Percentiles rank a stretch among this genome's conserved stretches.
These are phyloP conservation scores for Exophiala viscosa DNA, from an alignment of 2,329 filamentous ascomycete genomes.

Conservation along the genomic window DNA sequence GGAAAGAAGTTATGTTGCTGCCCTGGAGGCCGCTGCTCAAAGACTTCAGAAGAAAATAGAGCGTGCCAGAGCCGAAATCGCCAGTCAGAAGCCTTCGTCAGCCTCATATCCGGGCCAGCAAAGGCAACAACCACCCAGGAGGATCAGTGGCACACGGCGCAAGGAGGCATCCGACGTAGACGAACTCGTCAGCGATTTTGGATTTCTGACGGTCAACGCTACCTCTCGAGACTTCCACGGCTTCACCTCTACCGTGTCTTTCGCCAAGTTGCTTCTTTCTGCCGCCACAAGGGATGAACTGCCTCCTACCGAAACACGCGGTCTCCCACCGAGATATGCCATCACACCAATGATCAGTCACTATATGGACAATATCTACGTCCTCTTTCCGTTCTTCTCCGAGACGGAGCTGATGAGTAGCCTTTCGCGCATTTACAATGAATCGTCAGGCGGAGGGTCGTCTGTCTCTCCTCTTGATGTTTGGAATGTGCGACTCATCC, in stretches of 20 bases:
- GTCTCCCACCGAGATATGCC: conserved; percentile 67
- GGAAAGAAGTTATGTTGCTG: conserved; percentile 93
- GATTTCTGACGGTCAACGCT: conserved; percentile 89
- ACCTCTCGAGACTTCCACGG: conserved; percentile 92
- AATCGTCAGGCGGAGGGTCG: conserved; percentile 30
- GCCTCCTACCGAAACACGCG: conserved; percentile 56
- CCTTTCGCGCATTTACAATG: conserved; percentile 76
- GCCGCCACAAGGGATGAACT: conserved; percentile 71
- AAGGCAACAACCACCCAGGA: conserved; percentile 30
- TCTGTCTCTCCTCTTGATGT: conserved; percentile 61
- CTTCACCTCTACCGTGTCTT: conserved; percentile 83
- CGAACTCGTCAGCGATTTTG: conserved; percentile 88
- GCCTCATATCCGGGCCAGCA: conserved; percentile 28
- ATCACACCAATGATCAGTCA: conserved; percentile 70
- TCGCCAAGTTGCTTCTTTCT: conserved; percentile 82
- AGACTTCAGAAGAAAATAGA: conserved; percentile 74
- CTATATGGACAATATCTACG: conserved; percentile 78
- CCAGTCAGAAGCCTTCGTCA: conserved; percentile 50
- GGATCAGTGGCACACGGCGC: conserved; percentile 41
- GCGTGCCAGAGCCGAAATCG: conserved; percentile 38
- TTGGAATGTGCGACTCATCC: conserved; percentile 84
- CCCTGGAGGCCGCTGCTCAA: conserved; percentile 86
- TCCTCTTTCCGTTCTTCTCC: conserved; percentile 76
- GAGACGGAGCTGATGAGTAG: conserved; percentile 74
- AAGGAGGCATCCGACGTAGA: conserved; percentile 84